Evolutionary conservation across 163 green algal species (phyloP).

Genomic region (Scenedesmus sp.): DNA sequence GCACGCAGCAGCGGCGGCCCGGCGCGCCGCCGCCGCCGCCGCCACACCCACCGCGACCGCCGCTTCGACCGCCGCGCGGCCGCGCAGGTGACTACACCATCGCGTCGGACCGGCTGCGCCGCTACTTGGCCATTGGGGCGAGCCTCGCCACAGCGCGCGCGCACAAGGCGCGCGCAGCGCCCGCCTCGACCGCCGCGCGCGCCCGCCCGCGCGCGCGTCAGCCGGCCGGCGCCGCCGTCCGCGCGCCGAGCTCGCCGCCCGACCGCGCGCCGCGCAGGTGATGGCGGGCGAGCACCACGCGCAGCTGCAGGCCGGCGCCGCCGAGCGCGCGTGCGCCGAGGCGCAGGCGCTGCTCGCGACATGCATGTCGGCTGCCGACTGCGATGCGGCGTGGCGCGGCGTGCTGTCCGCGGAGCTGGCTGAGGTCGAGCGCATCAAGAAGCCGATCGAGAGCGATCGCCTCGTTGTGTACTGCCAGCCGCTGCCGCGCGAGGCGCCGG

Average conservation of each 20-base stretch:
- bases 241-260: no score
- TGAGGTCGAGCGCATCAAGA: constrained; percentile 38
- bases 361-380: constrained; percentile 21
- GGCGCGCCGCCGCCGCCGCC: no score
- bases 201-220: no score
- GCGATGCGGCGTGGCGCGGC: constrained; percentile 20
- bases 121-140: constrained; percentile 22
- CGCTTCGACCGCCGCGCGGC: no score
- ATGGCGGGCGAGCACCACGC: constrained; percentile 18
- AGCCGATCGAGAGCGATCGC: constrained; percentile 43
- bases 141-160: constrained; percentile 27
- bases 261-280: neutral
- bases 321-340: constrained; percentile 19
- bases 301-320: constrained; percentile 17
- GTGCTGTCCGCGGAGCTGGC: constrained; percentile 31
- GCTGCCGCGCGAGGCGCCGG: constrained; percentile 10
- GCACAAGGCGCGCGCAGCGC: constrained; percentile 29
- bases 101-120: constrained; percentile 10
- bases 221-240: no score
- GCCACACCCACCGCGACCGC: no score
- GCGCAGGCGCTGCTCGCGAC: constrained; percentile 20
- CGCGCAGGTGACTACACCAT: constrained; percentile 33
- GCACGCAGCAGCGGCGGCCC: no score
- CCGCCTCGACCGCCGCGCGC: no score
- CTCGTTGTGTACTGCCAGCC: constrained; percentile 42